phyloP scores from a whole-genome alignment of 768 basidiomycete species.

The Mycena latifolia region DNA sequence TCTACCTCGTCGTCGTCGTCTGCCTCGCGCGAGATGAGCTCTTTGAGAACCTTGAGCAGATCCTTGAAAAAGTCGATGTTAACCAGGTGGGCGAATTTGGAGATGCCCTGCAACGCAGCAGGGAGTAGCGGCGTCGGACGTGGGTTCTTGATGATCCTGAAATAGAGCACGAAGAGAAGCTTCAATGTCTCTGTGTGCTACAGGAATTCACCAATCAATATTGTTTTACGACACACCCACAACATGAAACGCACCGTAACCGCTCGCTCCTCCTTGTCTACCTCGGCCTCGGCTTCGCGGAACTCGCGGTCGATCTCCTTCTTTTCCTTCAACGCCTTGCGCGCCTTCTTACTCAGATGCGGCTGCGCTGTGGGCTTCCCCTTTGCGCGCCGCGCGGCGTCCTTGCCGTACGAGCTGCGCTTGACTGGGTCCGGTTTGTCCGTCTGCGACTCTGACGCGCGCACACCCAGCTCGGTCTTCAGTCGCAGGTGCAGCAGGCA shows the following conservation, averaged over 20 bases:
- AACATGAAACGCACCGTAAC: conserved; percentile 69
- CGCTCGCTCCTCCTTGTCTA: conserved; percentile 92
- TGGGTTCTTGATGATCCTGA: conserved; percentile 92
- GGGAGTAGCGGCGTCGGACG: conserved; percentile 84
- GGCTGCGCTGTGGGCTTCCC: conserved; percentile 71
- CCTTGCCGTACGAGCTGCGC: conserved; percentile 58
- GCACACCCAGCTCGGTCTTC: conserved; percentile 85
- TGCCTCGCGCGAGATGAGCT: conserved; percentile 69
- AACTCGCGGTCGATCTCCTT: conserved; percentile 93
- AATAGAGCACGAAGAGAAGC: conserved; percentile 96
- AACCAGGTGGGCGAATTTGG: conserved; percentile 94
- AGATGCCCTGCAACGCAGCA: conserved; percentile 91
- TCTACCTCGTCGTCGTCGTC: conserved; percentile 56
- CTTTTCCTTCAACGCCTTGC: conserved; percentile 87
- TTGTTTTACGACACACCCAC: conserved; percentile 24
- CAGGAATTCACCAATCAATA: conserved; percentile 25
- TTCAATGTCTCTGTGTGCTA: conserved; percentile 99
- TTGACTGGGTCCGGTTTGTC: conserved; percentile 63
- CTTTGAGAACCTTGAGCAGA: conserved; percentile 87
- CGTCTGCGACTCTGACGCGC: conserved; percentile 78
- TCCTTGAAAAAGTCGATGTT: conserved; percentile 99
- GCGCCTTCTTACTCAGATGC: conserved; percentile 93
- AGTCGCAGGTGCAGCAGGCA: conserved; percentile 89
- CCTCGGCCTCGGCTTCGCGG: conserved; percentile 93
- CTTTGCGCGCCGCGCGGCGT: conserved; percentile 60